Evolutionary conservation across 169 alveolate species (phyloP).

Genomic region (Perkinsus chesapeaki): DNA sequence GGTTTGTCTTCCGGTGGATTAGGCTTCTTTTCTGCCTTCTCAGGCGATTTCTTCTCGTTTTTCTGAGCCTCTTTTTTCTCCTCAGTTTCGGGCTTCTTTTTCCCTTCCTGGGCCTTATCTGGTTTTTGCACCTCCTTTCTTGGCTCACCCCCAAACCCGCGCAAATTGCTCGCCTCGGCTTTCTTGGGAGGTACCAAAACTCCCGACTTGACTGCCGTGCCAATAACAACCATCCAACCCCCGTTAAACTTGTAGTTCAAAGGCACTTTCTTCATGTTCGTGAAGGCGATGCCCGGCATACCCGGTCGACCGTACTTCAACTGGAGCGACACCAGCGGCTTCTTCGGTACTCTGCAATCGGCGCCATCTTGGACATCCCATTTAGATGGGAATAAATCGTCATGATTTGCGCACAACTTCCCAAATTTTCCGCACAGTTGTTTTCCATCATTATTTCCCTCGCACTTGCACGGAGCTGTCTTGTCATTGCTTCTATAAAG

Average conservation of each 20-base stretch:
- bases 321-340: background rate
- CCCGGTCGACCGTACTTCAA: background rate
- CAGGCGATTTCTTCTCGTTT: no score
- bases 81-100: no score
- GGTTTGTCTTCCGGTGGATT: no score
- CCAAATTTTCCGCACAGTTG: background rate
- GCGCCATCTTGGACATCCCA: background rate
- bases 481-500: background rate
- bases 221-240: background rate
- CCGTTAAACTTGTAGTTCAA: background rate
- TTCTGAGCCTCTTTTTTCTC: no score
- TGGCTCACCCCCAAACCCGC: no score
- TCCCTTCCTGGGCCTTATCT: no score
- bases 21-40: no score
- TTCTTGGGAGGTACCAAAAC: background rate
- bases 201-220: background rate
- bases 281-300: background rate
- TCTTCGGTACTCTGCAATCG: background rate
- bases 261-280: background rate
- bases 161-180: background rate
- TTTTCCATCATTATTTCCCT: background rate
- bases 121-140: no score
- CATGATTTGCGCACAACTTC: background rate
- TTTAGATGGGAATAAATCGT: background rate
- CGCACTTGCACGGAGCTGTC: background rate